Base-by-base conservation (phyloP, 129 eudicot genomes). In the Dittrichia graveolens region DNA sequence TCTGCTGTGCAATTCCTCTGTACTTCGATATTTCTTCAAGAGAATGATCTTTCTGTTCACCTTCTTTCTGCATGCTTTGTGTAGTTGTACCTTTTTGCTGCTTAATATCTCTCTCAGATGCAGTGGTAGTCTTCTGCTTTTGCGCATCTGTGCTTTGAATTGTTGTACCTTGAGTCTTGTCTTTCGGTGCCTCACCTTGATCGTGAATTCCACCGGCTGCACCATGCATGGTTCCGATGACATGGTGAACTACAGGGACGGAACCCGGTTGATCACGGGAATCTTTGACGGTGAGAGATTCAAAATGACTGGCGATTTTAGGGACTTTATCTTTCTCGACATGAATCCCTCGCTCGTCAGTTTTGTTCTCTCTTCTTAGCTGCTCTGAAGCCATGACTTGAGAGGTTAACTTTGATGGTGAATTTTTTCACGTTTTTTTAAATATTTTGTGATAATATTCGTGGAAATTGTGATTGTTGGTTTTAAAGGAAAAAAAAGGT, bases 331-430 rank as follows among this genome's bases (percentile, higher is more conserved):
- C 87, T 59, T 87, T 86, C 76, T 85, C 95, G 0, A 92, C 85
- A 13, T 79, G 74, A 24, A 81, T 45, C 35, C 71, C 67, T 42
- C 86, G 74, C 60, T 83, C 97, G n/a, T 71, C 79, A 0, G 65
- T 74, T 6, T 49, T 53, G 24, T 82, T 80, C 13, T 89, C 85
- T 66, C 91, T 85, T 18, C 84, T 79, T 35, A 49, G 31, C 69
- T 89, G 86, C 38, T 79, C 61, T 5, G 98, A 83, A 16, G 93
- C 95, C 98, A 89, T 92, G 67, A 8, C n/a, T n/a, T n/a, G n/a
- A n/a, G n/a, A n/a, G n/a, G n/a, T n/a, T 14, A 6, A 37, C 10
- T 67, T 37, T 37, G 61, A 11, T 8, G 24, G 19, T 13, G 24
- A 50, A 11, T 7, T 18, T 6, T 39, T 11, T 7, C 3, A n/a